phyloP scores from a whole-genome alignment of 805 yeast genomes.

The Candida sonorensis region DNA sequence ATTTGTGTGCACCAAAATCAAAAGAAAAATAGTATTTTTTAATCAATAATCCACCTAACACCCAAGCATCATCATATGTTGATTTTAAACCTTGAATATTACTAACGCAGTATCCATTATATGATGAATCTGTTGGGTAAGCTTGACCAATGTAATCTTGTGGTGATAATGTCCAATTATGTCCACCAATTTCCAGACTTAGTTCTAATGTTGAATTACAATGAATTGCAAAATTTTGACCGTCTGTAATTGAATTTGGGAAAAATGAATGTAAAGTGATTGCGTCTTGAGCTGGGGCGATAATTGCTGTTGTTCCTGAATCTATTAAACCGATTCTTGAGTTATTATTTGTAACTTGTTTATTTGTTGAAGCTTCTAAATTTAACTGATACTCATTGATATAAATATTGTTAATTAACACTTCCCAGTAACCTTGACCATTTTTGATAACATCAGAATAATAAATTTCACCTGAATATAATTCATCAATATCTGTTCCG shows the following conservation, averaged over 20 bases:
- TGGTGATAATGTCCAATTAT: conserved; percentile 39
- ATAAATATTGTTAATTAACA: conserved; percentile 32
- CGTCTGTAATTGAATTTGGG: conserved; percentile 43
- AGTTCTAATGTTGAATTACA: conserved; percentile 43
- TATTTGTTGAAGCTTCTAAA: conserved; percentile 25
- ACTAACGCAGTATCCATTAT: conserved; percentile 52
- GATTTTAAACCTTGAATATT: conserved; percentile 52
- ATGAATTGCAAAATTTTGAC: conserved; percentile 53
- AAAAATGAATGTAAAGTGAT: conserved; percentile 46
- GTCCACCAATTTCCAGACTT: conserved; percentile 35
- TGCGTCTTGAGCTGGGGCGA: conserved; percentile 51
- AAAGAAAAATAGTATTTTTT: conserved; percentile 50
- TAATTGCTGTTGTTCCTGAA: conserved; percentile 61
- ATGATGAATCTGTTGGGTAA: conserved; percentile 29
- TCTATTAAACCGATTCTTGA: conserved; percentile 47
- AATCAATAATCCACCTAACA: conserved; percentile 58
- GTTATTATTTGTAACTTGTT: conserved; percentile 9
- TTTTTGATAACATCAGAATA: conserved; percentile 31
- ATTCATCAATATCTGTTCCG: conserved; percentile 32
- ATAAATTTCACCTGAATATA: conserved; percentile 35
- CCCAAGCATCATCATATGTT: conserved; percentile 41
- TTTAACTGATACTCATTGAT: conserved; percentile 28
- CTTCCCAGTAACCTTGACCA: conserved; percentile 43
- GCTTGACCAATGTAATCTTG: conserved; percentile 42
- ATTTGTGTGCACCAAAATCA: conserved; percentile 39